Evolutionary conservation across 208 protist species (phyloP).

Genomic region (Acanthamoeba royreba): DNA sequence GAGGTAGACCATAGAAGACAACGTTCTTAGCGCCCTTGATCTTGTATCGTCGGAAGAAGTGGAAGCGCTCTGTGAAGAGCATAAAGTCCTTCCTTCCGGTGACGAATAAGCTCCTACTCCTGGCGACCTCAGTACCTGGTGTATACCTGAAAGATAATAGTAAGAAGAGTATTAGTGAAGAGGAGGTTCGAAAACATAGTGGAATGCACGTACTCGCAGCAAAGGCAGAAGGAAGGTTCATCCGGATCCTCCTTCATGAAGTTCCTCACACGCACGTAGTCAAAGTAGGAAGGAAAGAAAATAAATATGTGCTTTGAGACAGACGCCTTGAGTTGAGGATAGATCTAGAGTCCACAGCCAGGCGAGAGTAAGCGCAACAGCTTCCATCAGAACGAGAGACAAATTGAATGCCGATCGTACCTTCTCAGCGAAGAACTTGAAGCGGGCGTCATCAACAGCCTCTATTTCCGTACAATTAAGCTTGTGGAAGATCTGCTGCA

Average conservation of each 20-base stretch:
- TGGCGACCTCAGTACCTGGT: neutral
- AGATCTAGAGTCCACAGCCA: neutral
- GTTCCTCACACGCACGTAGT: conserved; percentile 94
- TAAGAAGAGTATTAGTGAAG: neutral
- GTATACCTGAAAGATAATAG: conserved; percentile 23
- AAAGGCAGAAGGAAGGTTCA: conserved; percentile 81
- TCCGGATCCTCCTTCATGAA: conserved; percentile 90
- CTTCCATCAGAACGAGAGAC: too few relatives aligned
- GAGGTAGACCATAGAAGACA: conserved; percentile 93
- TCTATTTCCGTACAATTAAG: conserved; percentile 71
- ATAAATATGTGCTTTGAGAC: conserved; percentile 76
- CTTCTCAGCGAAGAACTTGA: conserved; percentile 89
- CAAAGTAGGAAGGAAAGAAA: conserved; percentile 93
- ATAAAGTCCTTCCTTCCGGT: conserved; percentile 86
- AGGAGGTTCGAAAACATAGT: neutral
- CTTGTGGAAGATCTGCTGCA: conserved; percentile 91
- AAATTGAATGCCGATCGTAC: too few relatives aligned
- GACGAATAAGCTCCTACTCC: conserved; percentile 70
- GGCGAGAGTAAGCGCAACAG: neutral
- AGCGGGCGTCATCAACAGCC: conserved; percentile 85
- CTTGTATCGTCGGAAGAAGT: conserved; percentile 94
- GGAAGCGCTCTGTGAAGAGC: conserved; percentile 93
- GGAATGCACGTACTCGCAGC: conserved; percentile 88
- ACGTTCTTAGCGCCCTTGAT: conserved; percentile 88
- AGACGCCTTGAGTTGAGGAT: conserved; percentile 51